Base-by-base conservation (phyloP, 345 rosid genomes). In the Erucastrum elatum region DNA sequence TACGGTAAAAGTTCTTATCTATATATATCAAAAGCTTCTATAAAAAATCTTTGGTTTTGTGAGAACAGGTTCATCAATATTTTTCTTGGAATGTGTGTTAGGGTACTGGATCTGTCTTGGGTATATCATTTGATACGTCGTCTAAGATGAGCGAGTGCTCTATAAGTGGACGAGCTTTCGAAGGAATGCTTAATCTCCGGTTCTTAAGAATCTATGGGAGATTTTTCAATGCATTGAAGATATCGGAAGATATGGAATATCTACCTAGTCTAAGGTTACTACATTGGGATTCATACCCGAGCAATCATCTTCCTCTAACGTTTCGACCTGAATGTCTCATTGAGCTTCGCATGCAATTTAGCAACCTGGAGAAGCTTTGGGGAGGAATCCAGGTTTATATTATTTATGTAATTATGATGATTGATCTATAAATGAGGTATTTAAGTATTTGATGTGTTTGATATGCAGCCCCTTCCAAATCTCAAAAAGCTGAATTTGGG, bases 351-450 rank as follows among this genome's bases (percentile, higher is more conserved):
- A 44, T 82, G 55, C 1, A 4, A 8, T 0, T 4, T 1, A 63
- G 83, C 64, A 33, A 33, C 0, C 29, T 83, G 2, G 27, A 76
- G 34, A 66, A 75, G 17, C 74, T 85, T 0, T 85, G 84, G 85
- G 21, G 6, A 31, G 74, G 75, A 63, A 37, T 10, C 4, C 64
- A 77, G 77, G 85, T 84, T 41, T 8, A 8, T 37, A 34, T 4
- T 34, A 29, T 21, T 21, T 21, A 21, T 21, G 1, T 29, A 29
- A 29, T 29, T 29, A 29, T 29, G 31, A 29, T 29, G 31, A 29
- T 29, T 29, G 31, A 29, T 29, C 31, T 29, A 21, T 21, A 29
- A 29, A 29, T 29, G 2, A 29, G 31, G 31, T 29, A 29, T 29
- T 29, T 29, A 29, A 29, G 31, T 29, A 29, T 29, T 29, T 29